Conservation (phyloP, 2,329 filamentous ascomycete genomes). For the Aspergillus oerlinghausenensis region DNA sequence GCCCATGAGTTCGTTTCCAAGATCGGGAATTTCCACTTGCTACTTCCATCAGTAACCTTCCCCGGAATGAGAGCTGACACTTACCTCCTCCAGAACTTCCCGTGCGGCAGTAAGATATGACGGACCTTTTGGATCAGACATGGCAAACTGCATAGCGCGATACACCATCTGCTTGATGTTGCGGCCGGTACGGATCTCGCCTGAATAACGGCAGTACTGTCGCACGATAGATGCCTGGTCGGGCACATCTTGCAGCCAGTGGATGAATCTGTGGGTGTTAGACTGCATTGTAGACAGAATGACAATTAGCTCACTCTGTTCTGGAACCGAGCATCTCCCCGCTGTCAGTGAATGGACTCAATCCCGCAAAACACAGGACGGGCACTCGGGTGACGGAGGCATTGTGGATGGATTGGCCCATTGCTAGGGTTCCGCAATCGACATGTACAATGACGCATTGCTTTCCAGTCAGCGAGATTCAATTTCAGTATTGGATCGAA, state of each 20-base stretch:
- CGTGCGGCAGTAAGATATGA: constrained; percentile 73
- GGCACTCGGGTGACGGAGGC: constrained; percentile 67
- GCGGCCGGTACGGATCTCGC: constrained; percentile 72
- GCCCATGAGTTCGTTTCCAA: constrained; percentile 10
- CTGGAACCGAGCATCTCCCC: constrained; percentile 68
- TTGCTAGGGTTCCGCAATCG: constrained; percentile 71
- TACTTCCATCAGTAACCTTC: neutral
- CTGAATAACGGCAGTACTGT: constrained; percentile 79
- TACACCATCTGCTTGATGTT: constrained; percentile 87
- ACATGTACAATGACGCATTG: constrained; percentile 68
- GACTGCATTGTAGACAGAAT: neutral
- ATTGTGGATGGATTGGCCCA: constrained; percentile 74
- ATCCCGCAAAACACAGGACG: constrained; percentile 69
- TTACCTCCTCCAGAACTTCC: constrained; percentile 76
- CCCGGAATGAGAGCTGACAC: constrained; percentile 35
- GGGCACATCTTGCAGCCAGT: constrained; percentile 77
- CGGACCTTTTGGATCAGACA: constrained; percentile 68
- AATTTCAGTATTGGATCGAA: neutral
- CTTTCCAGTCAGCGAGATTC: neutral
- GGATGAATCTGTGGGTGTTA: constrained; percentile 52
- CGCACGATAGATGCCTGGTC: constrained; percentile 72
- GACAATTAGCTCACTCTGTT: constrained; percentile 51
- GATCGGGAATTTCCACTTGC: neutral
- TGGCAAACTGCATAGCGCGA: constrained; percentile 73
- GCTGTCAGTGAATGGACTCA: constrained; percentile 68